Evolutionary conservation across 495 filamentous ascomycete genomes (phyloP).

Genomic region (Pseudomonodictys pantanalensis): DNA sequence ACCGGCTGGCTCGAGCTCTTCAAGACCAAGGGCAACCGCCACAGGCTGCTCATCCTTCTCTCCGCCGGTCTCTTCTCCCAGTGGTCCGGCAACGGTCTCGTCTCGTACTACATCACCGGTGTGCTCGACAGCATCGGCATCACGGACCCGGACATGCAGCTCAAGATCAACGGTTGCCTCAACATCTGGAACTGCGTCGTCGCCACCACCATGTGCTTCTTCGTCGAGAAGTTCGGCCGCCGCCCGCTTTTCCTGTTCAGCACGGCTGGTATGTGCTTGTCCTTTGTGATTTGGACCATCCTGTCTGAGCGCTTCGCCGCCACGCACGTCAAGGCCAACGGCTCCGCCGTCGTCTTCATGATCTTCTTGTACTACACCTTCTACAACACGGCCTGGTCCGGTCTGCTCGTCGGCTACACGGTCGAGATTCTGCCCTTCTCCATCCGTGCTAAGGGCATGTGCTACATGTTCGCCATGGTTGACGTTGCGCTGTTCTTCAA

Average conservation of each 20-base stretch:
- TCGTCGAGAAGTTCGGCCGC: constrained; percentile 56
- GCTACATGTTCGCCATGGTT: constrained; percentile 47
- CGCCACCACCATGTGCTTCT: constrained; percentile 55
- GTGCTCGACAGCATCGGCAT: constrained; percentile 55
- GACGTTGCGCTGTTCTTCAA: constrained; percentile 50
- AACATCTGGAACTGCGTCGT: constrained; percentile 55
- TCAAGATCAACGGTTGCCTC: constrained; percentile 54
- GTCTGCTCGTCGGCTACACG: constrained; percentile 36
- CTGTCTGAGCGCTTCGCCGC: constrained; percentile 40
- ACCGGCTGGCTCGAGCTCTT: constrained; percentile 34
- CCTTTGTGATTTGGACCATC: constrained; percentile 49
- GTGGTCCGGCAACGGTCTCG: constrained; percentile 42
- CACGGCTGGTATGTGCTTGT: constrained; percentile 53
- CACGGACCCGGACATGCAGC: constrained; percentile 47
- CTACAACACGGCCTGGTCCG: constrained; percentile 45
- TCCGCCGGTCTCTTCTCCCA: constrained; percentile 42
- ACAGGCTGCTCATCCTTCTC: constrained; percentile 40
- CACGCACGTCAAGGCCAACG: constrained; percentile 31
- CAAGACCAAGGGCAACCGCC: constrained; percentile 35
- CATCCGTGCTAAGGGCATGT: constrained; percentile 48
- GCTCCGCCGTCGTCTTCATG: constrained; percentile 43
- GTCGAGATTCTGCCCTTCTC: constrained; percentile 47
- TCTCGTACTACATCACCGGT: constrained; percentile 42
- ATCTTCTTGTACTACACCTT: constrained; percentile 48
- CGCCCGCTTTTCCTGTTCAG: constrained; percentile 56